These are phyloP conservation scores for Pontederia paniculata DNA, from an alignment of 176 grass and related monocot species.

Conservation along the genomic window DNA sequence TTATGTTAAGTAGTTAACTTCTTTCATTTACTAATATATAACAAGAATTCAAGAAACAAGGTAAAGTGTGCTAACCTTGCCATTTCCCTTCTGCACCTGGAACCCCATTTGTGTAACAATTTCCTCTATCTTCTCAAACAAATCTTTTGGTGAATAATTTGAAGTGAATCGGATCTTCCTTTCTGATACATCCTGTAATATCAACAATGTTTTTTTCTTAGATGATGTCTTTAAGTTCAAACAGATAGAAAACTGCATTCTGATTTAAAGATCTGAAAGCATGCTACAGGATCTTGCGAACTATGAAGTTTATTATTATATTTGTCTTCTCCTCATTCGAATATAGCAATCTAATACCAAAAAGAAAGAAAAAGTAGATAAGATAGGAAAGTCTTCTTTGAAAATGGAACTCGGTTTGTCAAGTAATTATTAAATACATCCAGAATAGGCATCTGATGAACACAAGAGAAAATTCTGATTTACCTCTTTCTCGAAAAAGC, in stretches of 20 bases:
- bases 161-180: slow-evolving; percentile 86
- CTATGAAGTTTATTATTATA: no score
- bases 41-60: not conserved
- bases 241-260: no score
- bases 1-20: slow-evolving; percentile 7
- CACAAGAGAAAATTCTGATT: not conserved
- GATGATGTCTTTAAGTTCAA: no score
- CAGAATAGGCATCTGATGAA: no score
- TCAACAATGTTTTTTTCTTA: not conserved
- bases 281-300: no score
- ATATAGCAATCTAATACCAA: no score
- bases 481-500: slow-evolving; percentile 95
- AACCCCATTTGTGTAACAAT: slow-evolving; percentile 68
- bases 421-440: no score
- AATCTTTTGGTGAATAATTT: slow-evolving; percentile 53
- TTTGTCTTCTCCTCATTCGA: no score
- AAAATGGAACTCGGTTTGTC: no score
- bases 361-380: no score
- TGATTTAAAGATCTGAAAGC: no score
- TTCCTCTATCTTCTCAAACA: slow-evolving; percentile 73
- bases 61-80: slow-evolving; percentile 41
- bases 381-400: no score
- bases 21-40: not conserved
- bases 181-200: slow-evolving; percentile 66
- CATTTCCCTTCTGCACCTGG: slow-evolving; percentile 48